phyloP scores from a whole-genome alignment of 495 filamentous ascomycete species.

The Daldinia grandis region DNA sequence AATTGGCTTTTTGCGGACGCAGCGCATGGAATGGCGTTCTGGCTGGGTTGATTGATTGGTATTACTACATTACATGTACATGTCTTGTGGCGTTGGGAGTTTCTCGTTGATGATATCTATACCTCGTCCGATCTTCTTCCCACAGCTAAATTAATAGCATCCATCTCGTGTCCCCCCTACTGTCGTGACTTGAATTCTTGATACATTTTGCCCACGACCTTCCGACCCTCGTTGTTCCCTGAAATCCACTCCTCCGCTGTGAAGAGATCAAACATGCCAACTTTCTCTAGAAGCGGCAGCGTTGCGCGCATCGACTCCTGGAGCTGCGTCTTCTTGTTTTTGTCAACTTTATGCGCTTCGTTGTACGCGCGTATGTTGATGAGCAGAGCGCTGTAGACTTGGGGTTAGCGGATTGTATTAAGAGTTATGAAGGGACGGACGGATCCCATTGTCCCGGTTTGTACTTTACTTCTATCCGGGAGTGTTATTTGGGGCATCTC shows the following conservation, averaged over 20 bases:
- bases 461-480: conserved; percentile 40
- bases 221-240: conserved; percentile 37
- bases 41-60: conserved; percentile 15
- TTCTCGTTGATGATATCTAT: conserved; percentile 25
- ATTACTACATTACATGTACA: conserved; percentile 13
- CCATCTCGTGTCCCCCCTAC: conserved; percentile 1
- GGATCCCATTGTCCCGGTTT: conserved; percentile 44
- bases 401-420: background rate
- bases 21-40: conserved; percentile 32
- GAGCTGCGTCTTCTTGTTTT: conserved; percentile 17
- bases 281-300: conserved; percentile 35
- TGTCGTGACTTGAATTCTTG: conserved; percentile 33
- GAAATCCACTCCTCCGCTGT: conserved; percentile 39
- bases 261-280: conserved; percentile 43
- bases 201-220: conserved; percentile 33
- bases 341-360: conserved; percentile 31
- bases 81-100: conserved; percentile 39
- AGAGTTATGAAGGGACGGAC: background rate
- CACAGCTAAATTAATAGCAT: background rate
- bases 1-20: background rate
- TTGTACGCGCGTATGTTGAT: conserved; percentile 44
- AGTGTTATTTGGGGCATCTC: conserved; percentile 41
- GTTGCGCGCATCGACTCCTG: conserved; percentile 30
- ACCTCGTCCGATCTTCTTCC: conserved; percentile 1
- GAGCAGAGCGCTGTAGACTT: conserved; percentile 27